Evolutionary conservation across 1,284 basidiomycete species (phyloP).

Genomic region (Sutorius eximius): DNA sequence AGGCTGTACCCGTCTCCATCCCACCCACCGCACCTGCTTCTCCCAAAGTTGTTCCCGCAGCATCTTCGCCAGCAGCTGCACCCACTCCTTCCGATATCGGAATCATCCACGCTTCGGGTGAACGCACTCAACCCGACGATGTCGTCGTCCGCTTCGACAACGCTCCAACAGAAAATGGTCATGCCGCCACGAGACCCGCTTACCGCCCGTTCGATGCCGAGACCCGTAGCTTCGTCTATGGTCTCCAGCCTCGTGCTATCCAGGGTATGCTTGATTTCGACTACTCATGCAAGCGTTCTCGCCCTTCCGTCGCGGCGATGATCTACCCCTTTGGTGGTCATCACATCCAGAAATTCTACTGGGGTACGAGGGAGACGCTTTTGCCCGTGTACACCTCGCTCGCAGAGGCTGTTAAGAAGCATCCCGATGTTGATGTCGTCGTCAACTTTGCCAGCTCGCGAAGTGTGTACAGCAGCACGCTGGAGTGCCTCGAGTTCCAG

Average conservation of each 20-base stretch:
- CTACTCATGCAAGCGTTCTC: conserved; percentile 91
- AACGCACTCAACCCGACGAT: conserved; percentile 83
- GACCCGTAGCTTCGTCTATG: conserved; percentile 96
- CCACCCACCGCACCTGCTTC: conserved; percentile 43
- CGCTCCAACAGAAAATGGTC: conserved; percentile 33
- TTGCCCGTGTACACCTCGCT: conserved; percentile 96
- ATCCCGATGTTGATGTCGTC: conserved; percentile 94
- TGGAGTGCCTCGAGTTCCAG: conserved; percentile 80
- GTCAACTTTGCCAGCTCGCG: conserved; percentile 98
- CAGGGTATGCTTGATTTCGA: conserved; percentile 99
- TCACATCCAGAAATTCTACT: conserved; percentile 99
- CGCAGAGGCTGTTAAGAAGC: conserved; percentile 91
- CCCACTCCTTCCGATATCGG: conserved; percentile 57
- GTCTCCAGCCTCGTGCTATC: conserved; percentile 98
- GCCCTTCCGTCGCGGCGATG: conserved; percentile 98
- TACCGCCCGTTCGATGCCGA: conserved; percentile 90
- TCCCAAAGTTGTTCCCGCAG: conserved; percentile 36
- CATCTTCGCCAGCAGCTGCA: conserved; percentile 24
- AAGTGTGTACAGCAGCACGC: conserved; percentile 92
- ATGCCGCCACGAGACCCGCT: conserved; percentile 56
- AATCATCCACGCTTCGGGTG: conserved; percentile 75
- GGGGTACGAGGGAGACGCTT: conserved; percentile 99
- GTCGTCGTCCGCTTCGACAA: conserved; percentile 87
- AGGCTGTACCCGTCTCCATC: conserved; percentile 38
- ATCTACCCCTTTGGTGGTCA: conserved; percentile 99